phyloP scores from a whole-genome alignment of 495 filamentous ascomycete species.

The Penicillium verhagenii region DNA sequence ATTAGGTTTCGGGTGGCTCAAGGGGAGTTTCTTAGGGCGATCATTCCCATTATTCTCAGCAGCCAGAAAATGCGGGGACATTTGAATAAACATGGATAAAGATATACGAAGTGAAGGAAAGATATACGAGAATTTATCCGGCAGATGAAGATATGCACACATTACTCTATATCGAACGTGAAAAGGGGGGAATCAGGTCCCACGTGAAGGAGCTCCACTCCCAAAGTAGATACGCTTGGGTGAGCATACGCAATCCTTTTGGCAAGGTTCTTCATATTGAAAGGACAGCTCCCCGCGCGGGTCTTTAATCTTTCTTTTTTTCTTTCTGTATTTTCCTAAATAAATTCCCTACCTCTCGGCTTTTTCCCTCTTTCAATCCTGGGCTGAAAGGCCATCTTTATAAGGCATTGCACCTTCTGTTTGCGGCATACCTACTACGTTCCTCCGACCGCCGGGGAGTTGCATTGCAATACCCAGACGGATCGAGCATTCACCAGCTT shows the following conservation, averaged over 20 bases:
- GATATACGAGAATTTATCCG: neutral
- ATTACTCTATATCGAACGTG: neutral
- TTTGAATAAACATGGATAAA: neutral
- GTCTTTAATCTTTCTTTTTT: neutral
- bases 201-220: conserved; percentile 22
- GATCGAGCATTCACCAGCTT: conserved; percentile 5
- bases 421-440: conserved; percentile 15
- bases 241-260: conserved; percentile 15
- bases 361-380: neutral
- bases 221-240: conserved; percentile 3
- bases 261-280: neutral
- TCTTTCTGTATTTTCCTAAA: neutral
- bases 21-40: neutral
- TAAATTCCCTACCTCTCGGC: neutral
- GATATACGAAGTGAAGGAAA: neutral
- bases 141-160: neutral
- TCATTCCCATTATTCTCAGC: neutral
- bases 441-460: conserved; percentile 8
- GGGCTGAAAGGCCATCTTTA: neutral
- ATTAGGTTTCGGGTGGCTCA: neutral
- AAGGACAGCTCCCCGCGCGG: neutral
- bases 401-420: conserved; percentile 7
- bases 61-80: neutral
- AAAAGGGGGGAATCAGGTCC: neutral
- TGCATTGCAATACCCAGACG: conserved; percentile 16